Conservation (phyloP, 345 rosid genomes). For the Melaleuca quinquenervia region DNA sequence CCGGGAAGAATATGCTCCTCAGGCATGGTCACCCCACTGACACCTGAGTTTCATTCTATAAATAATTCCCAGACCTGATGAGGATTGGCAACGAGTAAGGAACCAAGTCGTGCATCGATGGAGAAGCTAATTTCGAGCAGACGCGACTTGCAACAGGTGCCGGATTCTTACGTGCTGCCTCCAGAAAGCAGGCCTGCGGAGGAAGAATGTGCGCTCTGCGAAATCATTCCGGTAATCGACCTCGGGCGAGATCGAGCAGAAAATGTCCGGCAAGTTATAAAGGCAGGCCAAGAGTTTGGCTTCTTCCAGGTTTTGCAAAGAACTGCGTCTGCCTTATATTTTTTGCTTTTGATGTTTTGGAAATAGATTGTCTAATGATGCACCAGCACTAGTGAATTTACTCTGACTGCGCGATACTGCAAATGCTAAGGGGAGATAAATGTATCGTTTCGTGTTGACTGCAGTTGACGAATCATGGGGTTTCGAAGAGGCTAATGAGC, state of each 20-base stretch:
- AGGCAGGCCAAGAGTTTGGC: slow-evolving; percentile 10
- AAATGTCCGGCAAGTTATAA: not conserved
- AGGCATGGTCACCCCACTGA: not conserved
- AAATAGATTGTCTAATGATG: not conserved
- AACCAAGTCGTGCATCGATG: not conserved
- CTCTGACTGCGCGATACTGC: not conserved
- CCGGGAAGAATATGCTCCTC: not conserved
- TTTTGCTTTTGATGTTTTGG: not conserved
- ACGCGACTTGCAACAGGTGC: not conserved
- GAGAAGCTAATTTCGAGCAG: slow-evolving; percentile 9
- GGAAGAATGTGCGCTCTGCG: not conserved
- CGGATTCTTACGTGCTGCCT: slow-evolving; percentile 11
- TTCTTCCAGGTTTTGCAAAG: slow-evolving; percentile 10
- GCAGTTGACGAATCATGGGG: slow-evolving; percentile 12
- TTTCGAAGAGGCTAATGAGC: slow-evolving; percentile 1
- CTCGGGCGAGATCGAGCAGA: not conserved
- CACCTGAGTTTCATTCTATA: not conserved
- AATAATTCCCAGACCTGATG: not conserved
- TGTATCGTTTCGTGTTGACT: not conserved
- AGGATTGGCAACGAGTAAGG: not conserved
- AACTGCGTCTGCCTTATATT: not conserved
- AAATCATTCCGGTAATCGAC: slow-evolving; percentile 12
- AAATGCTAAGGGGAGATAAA: not conserved
- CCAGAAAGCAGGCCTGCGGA: slow-evolving; percentile 5
- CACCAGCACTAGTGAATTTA: not conserved